phyloP scores from a whole-genome alignment of 1,284 basidiomycete species.

The Puccinia horiana region DNA sequence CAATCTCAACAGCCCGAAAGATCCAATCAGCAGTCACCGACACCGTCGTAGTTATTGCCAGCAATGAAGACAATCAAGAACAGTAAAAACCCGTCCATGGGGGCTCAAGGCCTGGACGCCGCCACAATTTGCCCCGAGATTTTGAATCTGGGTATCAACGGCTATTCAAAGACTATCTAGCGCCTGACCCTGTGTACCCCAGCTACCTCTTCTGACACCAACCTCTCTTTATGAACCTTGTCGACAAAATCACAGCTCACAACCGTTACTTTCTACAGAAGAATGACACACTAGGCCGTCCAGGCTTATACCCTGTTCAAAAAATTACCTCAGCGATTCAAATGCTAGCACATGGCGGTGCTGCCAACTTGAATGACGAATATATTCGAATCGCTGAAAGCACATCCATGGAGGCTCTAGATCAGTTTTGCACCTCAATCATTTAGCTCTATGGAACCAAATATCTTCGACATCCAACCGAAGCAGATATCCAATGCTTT shows the following conservation, averaged over 20 bases:
- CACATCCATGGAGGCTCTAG: background rate
- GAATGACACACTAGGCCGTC: background rate
- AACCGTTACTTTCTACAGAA: background rate
- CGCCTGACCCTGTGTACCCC: too few species aligned
- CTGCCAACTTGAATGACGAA: background rate
- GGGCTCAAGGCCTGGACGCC: background rate
- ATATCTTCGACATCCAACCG: background rate
- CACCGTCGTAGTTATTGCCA: background rate
- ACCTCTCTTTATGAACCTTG: too few species aligned
- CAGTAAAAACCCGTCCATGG: background rate
- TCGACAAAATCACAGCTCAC: background rate
- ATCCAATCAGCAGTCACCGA: background rate
- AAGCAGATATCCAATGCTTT: background rate
- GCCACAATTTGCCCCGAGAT: background rate
- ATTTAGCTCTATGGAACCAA: background rate
- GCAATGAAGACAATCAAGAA: background rate
- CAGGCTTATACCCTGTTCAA: background rate
- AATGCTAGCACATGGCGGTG: slow-evolving; percentile 12
- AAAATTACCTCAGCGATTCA: background rate
- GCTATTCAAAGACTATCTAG: too few species aligned
- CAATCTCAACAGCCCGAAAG: background rate
- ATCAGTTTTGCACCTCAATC: background rate
- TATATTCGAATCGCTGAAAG: slow-evolving; percentile 8
- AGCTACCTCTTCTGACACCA: background rate
- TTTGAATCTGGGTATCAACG: background rate